Percentiles rank a stretch among this genome's conserved stretches.
Evolutionary conservation across 2,329 filamentous ascomycete species (phyloP).

Genomic region (Hypocreales sp.): DNA sequence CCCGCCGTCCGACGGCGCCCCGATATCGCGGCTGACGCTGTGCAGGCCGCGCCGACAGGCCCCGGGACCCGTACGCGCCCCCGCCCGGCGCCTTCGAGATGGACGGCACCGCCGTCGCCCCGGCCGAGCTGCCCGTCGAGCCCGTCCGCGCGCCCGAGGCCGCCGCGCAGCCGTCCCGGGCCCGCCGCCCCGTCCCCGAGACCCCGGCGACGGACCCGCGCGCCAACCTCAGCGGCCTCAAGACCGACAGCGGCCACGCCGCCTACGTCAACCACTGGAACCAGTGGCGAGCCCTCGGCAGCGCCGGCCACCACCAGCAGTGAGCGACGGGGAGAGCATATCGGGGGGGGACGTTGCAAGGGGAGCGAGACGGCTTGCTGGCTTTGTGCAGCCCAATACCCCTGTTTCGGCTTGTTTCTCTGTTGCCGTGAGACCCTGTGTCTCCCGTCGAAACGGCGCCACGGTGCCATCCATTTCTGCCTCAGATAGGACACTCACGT

Average conservation of each 20-base stretch:
- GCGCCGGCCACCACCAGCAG: background rate
- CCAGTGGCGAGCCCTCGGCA: conserved; percentile 9
- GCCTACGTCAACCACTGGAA: conserved; percentile 22
- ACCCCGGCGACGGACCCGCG: conserved; percentile 12
- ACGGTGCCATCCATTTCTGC: too few species aligned
- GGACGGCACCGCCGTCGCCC: conserved; percentile 16
- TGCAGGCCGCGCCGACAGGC: conserved; percentile 17
- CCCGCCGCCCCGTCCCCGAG: conserved; percentile 3
- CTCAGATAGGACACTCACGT: too few species aligned
- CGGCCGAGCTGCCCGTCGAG: conserved; percentile 17
- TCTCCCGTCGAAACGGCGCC: too few species aligned
- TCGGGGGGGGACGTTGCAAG: too few species aligned
- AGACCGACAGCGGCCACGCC: conserved; percentile 12
- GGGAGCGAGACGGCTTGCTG: too few species aligned
- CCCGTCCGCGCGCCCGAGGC: conserved; percentile 3
- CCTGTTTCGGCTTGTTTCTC: too few species aligned
- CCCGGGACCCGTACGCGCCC: conserved; percentile 11
- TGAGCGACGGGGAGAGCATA: background rate
- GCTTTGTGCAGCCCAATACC: too few species aligned
- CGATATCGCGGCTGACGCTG: background rate
- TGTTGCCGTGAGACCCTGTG: too few species aligned
- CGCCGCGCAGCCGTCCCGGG: background rate
- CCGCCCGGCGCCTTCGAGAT: conserved; percentile 19
- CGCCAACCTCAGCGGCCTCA: conserved; percentile 17
- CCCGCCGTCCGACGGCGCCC: background rate